These are phyloP conservation scores for Sporothrix euskadiensis DNA, from an alignment of 2,329 filamentous ascomycete genomes.

Conservation along the genomic window DNA sequence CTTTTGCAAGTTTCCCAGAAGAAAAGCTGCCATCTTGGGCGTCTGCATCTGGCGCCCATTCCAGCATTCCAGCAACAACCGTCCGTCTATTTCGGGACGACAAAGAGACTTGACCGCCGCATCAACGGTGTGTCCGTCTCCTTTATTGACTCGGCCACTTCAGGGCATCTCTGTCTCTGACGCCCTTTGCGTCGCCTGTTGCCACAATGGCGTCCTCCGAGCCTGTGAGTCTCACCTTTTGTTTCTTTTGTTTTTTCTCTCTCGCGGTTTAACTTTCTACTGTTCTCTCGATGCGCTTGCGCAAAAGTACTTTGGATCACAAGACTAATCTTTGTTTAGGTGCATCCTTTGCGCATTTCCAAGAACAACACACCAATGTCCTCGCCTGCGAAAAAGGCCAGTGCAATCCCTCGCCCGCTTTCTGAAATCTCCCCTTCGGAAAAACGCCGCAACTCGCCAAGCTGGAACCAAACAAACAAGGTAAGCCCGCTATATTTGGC, in stretches of 20 bases:
- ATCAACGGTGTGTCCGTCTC: slow-evolving; percentile 6
- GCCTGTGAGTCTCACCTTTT: slow-evolving; percentile 28
- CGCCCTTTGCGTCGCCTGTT: not conserved
- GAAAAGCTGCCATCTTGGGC: not conserved
- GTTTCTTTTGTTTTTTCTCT: too few species aligned
- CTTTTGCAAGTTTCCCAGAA: not conserved
- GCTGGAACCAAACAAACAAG: slow-evolving; percentile 76
- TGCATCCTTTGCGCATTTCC: slow-evolving; percentile 76
- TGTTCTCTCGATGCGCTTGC: not conserved
- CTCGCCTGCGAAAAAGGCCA: slow-evolving; percentile 64
- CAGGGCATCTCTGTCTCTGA: slow-evolving; percentile 2
- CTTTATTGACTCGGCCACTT: slow-evolving; percentile 4
- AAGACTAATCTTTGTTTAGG: slow-evolving; percentile 46
- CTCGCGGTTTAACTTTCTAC: not conserved
- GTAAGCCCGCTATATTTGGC: slow-evolving; percentile 47
- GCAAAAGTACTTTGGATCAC: not conserved
- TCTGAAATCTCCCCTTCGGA: slow-evolving; percentile 87
- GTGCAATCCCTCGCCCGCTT: slow-evolving; percentile 69
- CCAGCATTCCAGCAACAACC: slow-evolving; percentile 15
- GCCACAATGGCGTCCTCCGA: slow-evolving; percentile 32
- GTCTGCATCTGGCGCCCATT: slow-evolving; percentile 11
- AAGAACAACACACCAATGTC: slow-evolving; percentile 60
- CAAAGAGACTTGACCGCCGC: slow-evolving; percentile 14
- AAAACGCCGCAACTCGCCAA: slow-evolving; percentile 86
- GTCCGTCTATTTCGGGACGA: slow-evolving; percentile 5